Evolutionary conservation across 139 green algal species (phyloP), one percentile per base, ranked within the genome.

Genomic region (Astrephomene gubernaculifera): DNA sequence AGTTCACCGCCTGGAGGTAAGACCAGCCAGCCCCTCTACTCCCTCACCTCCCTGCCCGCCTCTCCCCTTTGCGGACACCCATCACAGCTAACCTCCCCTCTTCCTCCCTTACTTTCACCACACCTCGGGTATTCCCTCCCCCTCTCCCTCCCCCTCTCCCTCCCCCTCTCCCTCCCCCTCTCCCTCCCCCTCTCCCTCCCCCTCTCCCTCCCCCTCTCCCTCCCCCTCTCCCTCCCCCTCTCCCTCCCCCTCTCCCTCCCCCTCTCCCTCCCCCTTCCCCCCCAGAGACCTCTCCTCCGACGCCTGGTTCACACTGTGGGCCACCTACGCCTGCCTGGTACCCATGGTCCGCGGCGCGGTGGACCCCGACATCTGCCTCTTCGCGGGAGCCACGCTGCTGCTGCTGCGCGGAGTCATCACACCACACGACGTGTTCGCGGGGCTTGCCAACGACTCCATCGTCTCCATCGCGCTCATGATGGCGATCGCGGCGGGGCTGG

Each of bases 381-480:
- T 85, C 49, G 57, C 8, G 2, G 44, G 14, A 24, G 17, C 65
- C 65, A 78, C 65, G 22, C 22, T 78, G 65, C 44, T 78, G 45
- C 64, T 85, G 31, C 65, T 85, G 45, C 35, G 45, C 9, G 79
- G 79, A 43, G 69, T 85, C 65, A 85, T 85, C 45, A 5, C 21
- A 6, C 64, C 79, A 5, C 38, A 49, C 0, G 79, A 85, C 33
- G 65, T 65, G 4, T 85, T 85, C 39, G 79, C 64, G 65, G 79
- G 79, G 5, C 79, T 85, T 12, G 36, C 53, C 65, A 85, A 85
- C 25, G 79, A 85, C 19, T 70, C 44, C 33, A 85, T 85, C 35
- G 79, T 85, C 22, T 53, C 79, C 35, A 85, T 85, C 5, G 79
- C 79, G 33, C 79, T 85, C 22, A 85, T 85, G 79, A 85, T 85